A percentile compares a stretch with the other conserved stretches of the same genome.
Evolutionary conservation across 331 rosid genomes (phyloP).

Genomic region (Spiraea crenata): DNA sequence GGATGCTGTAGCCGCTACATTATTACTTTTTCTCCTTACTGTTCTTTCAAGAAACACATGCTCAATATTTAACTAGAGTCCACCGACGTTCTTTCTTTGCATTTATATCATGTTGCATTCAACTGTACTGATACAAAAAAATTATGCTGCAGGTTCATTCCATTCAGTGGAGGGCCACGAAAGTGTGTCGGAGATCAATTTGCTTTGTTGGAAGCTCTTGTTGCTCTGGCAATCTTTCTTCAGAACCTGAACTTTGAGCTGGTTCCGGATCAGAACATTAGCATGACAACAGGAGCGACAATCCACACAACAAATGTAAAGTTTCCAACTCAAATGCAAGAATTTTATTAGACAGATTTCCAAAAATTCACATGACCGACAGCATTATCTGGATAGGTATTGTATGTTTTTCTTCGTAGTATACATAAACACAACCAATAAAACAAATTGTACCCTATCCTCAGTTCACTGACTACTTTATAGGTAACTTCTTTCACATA

Average conservation of each 20-base stretch:
- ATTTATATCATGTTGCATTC: conserved; percentile 15
- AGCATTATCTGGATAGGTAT: neutral
- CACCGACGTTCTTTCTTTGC: conserved; percentile 1
- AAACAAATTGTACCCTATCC: neutral
- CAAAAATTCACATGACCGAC: neutral
- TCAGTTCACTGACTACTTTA: neutral
- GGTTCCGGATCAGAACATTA: conserved; percentile 79
- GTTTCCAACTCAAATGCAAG: neutral
- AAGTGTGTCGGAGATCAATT: conserved; percentile 98
- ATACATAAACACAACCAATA: no score
- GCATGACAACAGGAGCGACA: conserved; percentile 98
- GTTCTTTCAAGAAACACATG: neutral
- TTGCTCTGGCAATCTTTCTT: conserved; percentile 75
- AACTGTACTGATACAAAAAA: conserved; percentile 26
- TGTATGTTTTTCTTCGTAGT: neutral
- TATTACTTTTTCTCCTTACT: neutral
- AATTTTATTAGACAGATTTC: neutral
- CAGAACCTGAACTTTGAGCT: conserved; percentile 77
- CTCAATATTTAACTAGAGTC: neutral
- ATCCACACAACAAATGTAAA: conserved; percentile 92
- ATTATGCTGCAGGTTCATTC: conserved; percentile 71
- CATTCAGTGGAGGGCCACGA: conserved; percentile 97
- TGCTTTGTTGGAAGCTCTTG: conserved; percentile 79
- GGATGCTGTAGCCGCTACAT: neutral
- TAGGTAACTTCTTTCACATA: no score